A percentile compares a stretch with the other conserved stretches of the same genome.
These are phyloP conservation scores for Avicennia marina DNA, from an alignment of 257 asterid species.

Conservation along the genomic window DNA sequence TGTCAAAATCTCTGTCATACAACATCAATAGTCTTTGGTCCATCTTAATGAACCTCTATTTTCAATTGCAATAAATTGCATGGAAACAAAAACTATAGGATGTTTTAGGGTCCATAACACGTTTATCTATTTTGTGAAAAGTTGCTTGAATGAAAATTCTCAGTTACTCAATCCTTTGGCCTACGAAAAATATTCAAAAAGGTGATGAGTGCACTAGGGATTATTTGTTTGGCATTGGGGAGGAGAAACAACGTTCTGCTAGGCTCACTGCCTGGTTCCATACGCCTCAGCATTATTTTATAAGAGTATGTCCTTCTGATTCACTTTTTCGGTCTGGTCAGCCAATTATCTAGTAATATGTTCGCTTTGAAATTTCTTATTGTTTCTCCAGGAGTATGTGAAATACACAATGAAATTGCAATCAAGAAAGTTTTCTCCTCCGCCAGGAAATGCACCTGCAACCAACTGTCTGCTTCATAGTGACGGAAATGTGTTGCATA, in stretches of 20 bases:
- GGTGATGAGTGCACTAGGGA: constrained; percentile 92
- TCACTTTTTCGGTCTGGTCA: constrained; percentile 12
- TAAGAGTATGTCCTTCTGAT: constrained; percentile 45
- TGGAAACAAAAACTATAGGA: background rate
- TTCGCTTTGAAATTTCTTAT: constrained; percentile 9
- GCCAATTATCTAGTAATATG: background rate
- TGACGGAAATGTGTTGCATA: constrained; percentile 60
- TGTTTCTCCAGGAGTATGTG: constrained; percentile 58
- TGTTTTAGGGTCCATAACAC: constrained; percentile 5
- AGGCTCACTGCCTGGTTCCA: constrained; percentile 99
- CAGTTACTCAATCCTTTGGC: constrained; percentile 95
- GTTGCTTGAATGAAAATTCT: constrained; percentile 16
- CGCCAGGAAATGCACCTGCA: constrained; percentile 29
- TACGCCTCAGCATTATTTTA: constrained; percentile 78
- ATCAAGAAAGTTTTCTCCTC: constrained; percentile 35
- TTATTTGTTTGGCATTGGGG: constrained; percentile 83
- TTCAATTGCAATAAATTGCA: constrained; percentile 2
- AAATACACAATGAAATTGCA: constrained; percentile 45
- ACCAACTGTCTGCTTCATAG: constrained; percentile 33
- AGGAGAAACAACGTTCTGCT: constrained; percentile 89
- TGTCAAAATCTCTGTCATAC: background rate
- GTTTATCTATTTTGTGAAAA: constrained; percentile 10
- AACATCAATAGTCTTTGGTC: background rate
- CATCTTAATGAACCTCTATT: constrained; percentile 1
- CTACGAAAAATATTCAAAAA: constrained; percentile 44